These are phyloP conservation scores for Cordia subcordata DNA, from an alignment of 257 asterid genomes.

Conservation along the genomic window DNA sequence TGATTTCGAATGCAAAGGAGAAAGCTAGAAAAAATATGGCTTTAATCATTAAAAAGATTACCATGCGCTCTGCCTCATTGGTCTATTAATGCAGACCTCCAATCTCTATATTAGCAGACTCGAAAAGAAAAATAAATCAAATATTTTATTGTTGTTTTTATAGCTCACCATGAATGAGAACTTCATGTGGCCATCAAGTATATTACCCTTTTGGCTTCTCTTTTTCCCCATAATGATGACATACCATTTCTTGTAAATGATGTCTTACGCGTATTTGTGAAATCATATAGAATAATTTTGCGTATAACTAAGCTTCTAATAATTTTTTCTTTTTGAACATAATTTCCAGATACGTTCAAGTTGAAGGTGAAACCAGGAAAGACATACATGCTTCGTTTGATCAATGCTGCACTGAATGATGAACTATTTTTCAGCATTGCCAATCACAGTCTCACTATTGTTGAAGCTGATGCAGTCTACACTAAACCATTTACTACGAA, in stretches of 20 bases:
- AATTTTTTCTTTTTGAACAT: background rate
- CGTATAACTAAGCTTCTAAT: background rate
- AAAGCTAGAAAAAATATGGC: background rate
- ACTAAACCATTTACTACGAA: conserved; percentile 50
- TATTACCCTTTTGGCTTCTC: background rate
- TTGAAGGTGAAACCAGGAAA: conserved; percentile 56
- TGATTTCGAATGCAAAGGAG: background rate
- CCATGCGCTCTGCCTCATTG: background rate
- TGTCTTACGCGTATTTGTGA: background rate
- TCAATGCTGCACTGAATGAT: conserved; percentile 70
- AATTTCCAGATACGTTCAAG: conserved; percentile 45
- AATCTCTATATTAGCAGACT: background rate
- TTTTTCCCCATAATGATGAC: background rate
- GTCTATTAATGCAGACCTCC: background rate
- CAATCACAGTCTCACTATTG: conserved; percentile 51
- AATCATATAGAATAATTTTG: background rate
- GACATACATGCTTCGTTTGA: conserved; percentile 63
- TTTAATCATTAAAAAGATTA: background rate
- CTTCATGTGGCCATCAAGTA: background rate
- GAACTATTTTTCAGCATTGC: conserved; percentile 66
- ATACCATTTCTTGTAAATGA: background rate
- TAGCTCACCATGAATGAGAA: background rate
- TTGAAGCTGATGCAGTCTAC: conserved; percentile 61
- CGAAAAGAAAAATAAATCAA: background rate
- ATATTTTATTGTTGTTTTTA: background rate